Base-by-base conservation (phyloP, 2,329 filamentous ascomycete genomes). In the Talaromyces piceae region DNA sequence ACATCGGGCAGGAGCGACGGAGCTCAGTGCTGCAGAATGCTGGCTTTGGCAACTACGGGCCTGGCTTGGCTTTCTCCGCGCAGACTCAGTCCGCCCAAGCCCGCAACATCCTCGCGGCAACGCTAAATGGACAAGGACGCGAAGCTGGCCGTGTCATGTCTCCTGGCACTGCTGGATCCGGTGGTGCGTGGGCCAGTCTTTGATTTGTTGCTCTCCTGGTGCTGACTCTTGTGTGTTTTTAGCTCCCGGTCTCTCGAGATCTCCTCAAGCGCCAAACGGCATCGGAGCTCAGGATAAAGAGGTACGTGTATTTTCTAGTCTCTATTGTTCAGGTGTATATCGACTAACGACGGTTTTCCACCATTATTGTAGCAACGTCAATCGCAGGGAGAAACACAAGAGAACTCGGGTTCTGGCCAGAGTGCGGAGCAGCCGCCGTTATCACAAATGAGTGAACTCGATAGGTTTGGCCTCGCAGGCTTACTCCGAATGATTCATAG, bases 401-500 rank as follows among this genome's bases (percentile, higher is more conserved):
- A 73, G 25, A 56, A 66, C 26, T 53, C 66, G 27, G 59, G 56
- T 45, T 59, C 63, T 47, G 53, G 59, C 27, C 62, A 68, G 56
- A 68, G 60, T 49, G 60, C 60, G 31, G 69, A 72, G 48, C 68
- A 70, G 53, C 64, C 64, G 44, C 66, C 70, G 50, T 63, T 80
- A 27, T 70, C 74, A 9, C 77, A 83, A 50, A 82, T 84, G 79
- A 77, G 73, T 41, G 78, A 82, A 49, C 64, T 74, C 31, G 81
- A 84, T 60, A 75, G 75, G 54, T 84, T 77, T 57, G 81, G 82
- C 6, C 69, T 85, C 48, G 73, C 76, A 28, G 82, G 81, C 2
- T 66, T 84, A n/a, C 64, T 82, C 39, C 75, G 73, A 31, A 80
- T 77, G 74, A 78, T 80, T 56, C 76, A 74, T 49, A 70, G 73